Percentiles rank a stretch among this genome's conserved stretches.
Evolutionary conservation across 73 alveolate genomes (phyloP).

Genomic region (Paramecium caudatum): DNA sequence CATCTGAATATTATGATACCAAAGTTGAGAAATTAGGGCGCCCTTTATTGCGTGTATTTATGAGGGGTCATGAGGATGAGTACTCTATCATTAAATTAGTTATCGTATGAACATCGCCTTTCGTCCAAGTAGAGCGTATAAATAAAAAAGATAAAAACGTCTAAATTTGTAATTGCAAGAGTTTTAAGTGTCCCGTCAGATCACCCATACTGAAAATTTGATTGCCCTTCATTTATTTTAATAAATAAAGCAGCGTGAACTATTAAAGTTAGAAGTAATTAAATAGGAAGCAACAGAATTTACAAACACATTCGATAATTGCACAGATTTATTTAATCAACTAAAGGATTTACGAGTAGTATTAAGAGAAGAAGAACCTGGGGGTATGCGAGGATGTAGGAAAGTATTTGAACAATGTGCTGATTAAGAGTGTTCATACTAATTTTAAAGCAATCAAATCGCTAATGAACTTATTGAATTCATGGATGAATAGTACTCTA

Average conservation of each 20-base stretch:
- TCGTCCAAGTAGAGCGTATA: slow-evolving; percentile 36
- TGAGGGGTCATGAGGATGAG: slow-evolving; percentile 57
- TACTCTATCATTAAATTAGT: slow-evolving; percentile 39
- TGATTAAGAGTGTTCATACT: slow-evolving; percentile 22
- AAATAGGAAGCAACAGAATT: slow-evolving; percentile 11
- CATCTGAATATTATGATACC: slow-evolving; percentile 52
- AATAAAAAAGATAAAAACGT: slow-evolving; percentile 1
- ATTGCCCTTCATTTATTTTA: slow-evolving; percentile 17
- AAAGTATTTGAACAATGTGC: slow-evolving; percentile 35
- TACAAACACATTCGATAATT: slow-evolving; percentile 24
- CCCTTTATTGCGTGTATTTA: slow-evolving; percentile 45
- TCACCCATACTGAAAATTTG: slow-evolving; percentile 49
- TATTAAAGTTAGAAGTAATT: slow-evolving; percentile 56
- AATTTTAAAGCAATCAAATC: not conserved
- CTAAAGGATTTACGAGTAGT: slow-evolving; percentile 22
- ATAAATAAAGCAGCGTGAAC: slow-evolving; percentile 36
- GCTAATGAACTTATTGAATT: slow-evolving; percentile 14
- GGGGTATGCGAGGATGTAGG: not conserved
- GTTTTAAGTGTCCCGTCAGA: not conserved
- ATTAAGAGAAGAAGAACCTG: slow-evolving; percentile 29
- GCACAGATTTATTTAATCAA: not conserved
- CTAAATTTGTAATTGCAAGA: not conserved
- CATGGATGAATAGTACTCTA: slow-evolving; percentile 43
- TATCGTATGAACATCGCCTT: slow-evolving; percentile 48
- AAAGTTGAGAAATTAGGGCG: slow-evolving; percentile 31